Percentiles rank a stretch among this genome's conserved stretches.
Conservation (phyloP, 1,284 basidiomycete genomes). For the Serendipita sp. region DNA sequence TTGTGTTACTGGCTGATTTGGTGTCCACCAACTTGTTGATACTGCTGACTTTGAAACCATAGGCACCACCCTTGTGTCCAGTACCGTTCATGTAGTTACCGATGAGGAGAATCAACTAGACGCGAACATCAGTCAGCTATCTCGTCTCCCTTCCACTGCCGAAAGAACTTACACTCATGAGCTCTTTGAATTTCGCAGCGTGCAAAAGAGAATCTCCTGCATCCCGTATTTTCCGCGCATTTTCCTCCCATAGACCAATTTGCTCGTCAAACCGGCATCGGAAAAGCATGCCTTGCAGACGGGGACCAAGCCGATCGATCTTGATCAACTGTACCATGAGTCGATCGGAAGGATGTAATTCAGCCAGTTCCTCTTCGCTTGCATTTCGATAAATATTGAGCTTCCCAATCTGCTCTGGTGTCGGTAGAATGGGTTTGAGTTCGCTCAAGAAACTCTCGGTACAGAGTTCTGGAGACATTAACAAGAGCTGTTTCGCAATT, state of each 20-base stretch:
- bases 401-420: slow-evolving; percentile 82
- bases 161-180: slow-evolving; percentile 53
- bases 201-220: slow-evolving; percentile 64
- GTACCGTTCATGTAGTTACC: slow-evolving; percentile 98
- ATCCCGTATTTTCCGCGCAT: slow-evolving; percentile 63
- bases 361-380: slow-evolving; percentile 74
- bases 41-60: slow-evolving; percentile 92
- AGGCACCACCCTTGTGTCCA: slow-evolving; percentile 92
- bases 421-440: slow-evolving; percentile 72
- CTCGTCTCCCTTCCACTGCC: background rate
- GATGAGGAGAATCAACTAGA: slow-evolving; percentile 78
- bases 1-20: slow-evolving; percentile 87
- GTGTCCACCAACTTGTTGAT: slow-evolving; percentile 99
- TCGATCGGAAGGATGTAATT: slow-evolving; percentile 86
- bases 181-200: slow-evolving; percentile 74
- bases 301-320: slow-evolving; percentile 80
- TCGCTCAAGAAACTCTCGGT: slow-evolving; percentile 79
- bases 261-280: slow-evolving; percentile 75
- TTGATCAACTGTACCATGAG: slow-evolving; percentile 96
- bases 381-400: slow-evolving; percentile 83
- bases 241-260: slow-evolving; percentile 62
- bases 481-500: slow-evolving; percentile 66
- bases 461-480: slow-evolving; percentile 76
- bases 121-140: slow-evolving; percentile 9
- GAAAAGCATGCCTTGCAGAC: slow-evolving; percentile 91